Conservation (phyloP, 2,329 filamentous ascomycete genomes). For the Pezicula radicicola region DNA sequence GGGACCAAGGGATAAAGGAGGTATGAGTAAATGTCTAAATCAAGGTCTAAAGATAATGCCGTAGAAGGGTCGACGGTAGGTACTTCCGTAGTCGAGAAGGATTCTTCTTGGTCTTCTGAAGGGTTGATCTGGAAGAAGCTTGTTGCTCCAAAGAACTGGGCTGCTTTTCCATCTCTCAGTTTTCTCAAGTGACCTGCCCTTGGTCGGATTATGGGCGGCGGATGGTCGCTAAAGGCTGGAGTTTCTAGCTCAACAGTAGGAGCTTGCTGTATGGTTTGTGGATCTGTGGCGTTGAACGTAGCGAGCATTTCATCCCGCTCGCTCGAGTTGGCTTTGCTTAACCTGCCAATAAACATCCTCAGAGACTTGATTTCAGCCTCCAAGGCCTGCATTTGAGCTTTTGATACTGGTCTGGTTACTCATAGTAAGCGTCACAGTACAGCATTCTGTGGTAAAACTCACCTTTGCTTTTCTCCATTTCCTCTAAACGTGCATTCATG, state of each 20-base stretch:
- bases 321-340: constrained; percentile 36
- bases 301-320: constrained; percentile 40
- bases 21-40: neutral
- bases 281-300: constrained; percentile 25
- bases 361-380: constrained; percentile 44
- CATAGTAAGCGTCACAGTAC: neutral
- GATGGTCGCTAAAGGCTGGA: constrained; percentile 8
- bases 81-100: constrained; percentile 4
- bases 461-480: constrained; percentile 41
- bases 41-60: neutral
- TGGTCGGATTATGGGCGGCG: constrained; percentile 26
- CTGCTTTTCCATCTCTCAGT: constrained; percentile 33
- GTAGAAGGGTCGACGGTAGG: neutral
- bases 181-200: constrained; percentile 36
- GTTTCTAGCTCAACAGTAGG: constrained; percentile 3
- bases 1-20: constrained; percentile 33
- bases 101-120: constrained; percentile 11
- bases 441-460: neutral
- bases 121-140: constrained; percentile 39
- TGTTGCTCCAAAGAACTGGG: constrained; percentile 47
- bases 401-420: constrained; percentile 37
- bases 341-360: constrained; percentile 40
- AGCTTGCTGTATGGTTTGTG: constrained; percentile 8
- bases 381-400: constrained; percentile 43
- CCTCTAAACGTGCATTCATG: constrained; percentile 38